Evolutionary conservation across 1,139 yeast species (phyloP).

Genomic region (Keqinozyma sinolaborantium): DNA sequence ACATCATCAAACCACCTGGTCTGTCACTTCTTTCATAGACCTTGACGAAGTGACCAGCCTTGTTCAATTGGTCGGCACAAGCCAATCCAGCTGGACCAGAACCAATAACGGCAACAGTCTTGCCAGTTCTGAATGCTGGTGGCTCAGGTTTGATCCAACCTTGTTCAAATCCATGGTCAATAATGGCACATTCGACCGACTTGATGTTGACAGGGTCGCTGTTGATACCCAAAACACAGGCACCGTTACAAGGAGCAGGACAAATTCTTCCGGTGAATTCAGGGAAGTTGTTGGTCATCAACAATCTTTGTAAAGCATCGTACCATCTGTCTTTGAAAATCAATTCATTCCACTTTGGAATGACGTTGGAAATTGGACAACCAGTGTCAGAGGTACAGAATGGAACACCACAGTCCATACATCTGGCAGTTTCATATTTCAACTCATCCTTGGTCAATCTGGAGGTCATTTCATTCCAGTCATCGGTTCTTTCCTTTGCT

Average conservation of each 20-base stretch:
- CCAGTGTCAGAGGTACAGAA: slow-evolving; percentile 98
- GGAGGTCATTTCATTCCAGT: slow-evolving; percentile 88
- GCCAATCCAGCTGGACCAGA: slow-evolving; percentile 98
- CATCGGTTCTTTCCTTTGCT: slow-evolving; percentile 72
- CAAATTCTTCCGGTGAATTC: slow-evolving; percentile 98
- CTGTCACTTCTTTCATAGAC: slow-evolving; percentile 94
- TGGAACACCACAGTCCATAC: slow-evolving; percentile 99
- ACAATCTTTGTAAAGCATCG: slow-evolving; percentile 85
- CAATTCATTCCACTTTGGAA: slow-evolving; percentile 97
- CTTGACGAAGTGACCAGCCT: slow-evolving; percentile 89
- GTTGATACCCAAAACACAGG: slow-evolving; percentile 92
- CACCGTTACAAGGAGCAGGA: slow-evolving; percentile 99
- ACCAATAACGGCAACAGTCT: slow-evolving; percentile 81
- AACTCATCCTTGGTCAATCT: slow-evolving; percentile 85
- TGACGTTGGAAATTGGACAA: slow-evolving; percentile 94
- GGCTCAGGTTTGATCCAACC: slow-evolving; percentile 93
- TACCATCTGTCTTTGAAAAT: slow-evolving; percentile 95
- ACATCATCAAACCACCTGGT: slow-evolving; percentile 96
- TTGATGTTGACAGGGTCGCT: slow-evolving; percentile 97
- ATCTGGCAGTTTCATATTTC: slow-evolving; percentile 92
- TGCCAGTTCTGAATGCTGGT: slow-evolving; percentile 79
- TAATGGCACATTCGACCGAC: slow-evolving; percentile 92
- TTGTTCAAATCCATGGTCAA: slow-evolving; percentile 92
- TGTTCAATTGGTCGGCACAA: slow-evolving; percentile 93
- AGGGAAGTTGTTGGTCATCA: slow-evolving; percentile 98